Conservation (phyloP, 306 rosid genomes). For the Lithocarpus polystachyus region DNA sequence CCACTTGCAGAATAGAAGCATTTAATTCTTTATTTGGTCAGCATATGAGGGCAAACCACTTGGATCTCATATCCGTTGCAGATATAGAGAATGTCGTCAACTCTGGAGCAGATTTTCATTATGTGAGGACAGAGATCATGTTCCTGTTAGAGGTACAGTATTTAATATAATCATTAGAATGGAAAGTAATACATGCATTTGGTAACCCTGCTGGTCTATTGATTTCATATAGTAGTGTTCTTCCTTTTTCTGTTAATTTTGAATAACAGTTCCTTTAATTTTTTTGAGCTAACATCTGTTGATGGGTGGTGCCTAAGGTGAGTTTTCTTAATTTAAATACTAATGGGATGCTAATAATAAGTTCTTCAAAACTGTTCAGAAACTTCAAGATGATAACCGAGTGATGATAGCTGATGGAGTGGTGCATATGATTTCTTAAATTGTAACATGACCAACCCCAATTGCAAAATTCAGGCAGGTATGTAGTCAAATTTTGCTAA, state of each 20-base stretch:
- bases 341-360: background rate
- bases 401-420: conserved; percentile 68
- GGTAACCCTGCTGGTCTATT: background rate
- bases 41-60: conserved; percentile 72
- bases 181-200: background rate
- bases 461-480: conserved; percentile 23
- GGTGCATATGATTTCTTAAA: conserved; percentile 76
- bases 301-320: background rate
- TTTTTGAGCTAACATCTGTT: background rate
- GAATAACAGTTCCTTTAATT: background rate
- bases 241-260: background rate
- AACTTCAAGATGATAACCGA: conserved; percentile 81
- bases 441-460: conserved; percentile 12
- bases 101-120: conserved; percentile 41
- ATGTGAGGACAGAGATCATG: conserved; percentile 53
- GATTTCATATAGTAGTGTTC: background rate
- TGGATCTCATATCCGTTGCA: conserved; percentile 63
- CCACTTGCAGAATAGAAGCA: conserved; percentile 60
- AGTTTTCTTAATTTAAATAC: background rate
- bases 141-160: conserved; percentile 64
- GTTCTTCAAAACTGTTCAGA: conserved; percentile 44
- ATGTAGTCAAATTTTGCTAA: background rate
- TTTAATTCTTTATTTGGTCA: conserved; percentile 77
- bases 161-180: background rate
- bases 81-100: conserved; percentile 65